Conservation (phyloP, 148 eudicot genomes). For the Cornus controversa region DNA sequence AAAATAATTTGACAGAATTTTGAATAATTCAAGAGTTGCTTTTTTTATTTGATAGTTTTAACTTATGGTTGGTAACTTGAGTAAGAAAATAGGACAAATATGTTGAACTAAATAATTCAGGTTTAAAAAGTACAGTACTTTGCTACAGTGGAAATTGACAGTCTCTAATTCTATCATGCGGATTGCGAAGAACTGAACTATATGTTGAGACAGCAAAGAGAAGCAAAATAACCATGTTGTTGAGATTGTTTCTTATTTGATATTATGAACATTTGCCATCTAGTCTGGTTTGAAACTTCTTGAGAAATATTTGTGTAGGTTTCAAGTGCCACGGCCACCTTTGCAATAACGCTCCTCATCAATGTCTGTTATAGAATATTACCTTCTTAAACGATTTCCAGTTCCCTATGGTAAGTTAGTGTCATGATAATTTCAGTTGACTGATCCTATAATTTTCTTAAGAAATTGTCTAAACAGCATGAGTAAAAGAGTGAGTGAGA, state of each 20-base stretch:
- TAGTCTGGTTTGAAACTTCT: constrained; percentile 4
- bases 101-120: no score
- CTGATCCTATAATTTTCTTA: neutral
- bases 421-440: constrained; percentile 3
- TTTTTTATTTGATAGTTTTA: no score
- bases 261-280: constrained; percentile 4
- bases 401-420: constrained; percentile 76
- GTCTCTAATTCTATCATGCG: neutral
- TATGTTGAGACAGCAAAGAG: no score
- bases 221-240: no score
- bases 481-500: neutral
- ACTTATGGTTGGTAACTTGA: neutral
- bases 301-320: constrained; percentile 46
- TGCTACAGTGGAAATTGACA: no score
- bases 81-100: neutral
- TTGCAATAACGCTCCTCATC: constrained; percentile 93
- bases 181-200: neutral
- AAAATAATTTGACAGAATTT: no score
- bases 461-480: neutral
- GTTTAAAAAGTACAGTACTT: no score
- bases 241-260: no score
- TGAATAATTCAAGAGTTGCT: neutral
- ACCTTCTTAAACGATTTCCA: constrained; percentile 92
- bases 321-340: no score
- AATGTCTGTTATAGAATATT: constrained; percentile 92